phyloP scores from a whole-genome alignment of 306 rosid genomes.

The Benincasa hispida region DNA sequence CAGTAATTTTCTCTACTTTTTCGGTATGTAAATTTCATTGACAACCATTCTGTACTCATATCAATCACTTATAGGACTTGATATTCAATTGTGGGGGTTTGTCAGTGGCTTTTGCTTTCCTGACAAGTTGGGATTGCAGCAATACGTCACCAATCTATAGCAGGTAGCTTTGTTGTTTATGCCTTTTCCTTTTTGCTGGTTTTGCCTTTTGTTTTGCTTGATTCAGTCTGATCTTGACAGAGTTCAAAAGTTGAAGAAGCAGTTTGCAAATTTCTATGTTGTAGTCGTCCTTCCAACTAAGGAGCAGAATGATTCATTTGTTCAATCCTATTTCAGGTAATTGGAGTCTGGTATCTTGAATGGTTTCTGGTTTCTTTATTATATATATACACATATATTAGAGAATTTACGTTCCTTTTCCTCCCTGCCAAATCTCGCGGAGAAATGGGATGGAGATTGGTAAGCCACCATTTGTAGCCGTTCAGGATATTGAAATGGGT shows the following conservation, averaged over 20 bases:
- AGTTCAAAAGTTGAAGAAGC: conserved; percentile 50
- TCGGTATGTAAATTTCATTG: neutral
- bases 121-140: conserved; percentile 50
- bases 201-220: neutral
- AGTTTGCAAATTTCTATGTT: conserved; percentile 63
- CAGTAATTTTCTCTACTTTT: conserved; percentile 26
- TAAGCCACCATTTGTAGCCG: conserved; percentile 77
- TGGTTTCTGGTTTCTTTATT: neutral
- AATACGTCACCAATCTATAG: conserved; percentile 30
- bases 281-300: conserved; percentile 40
- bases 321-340: conserved; percentile 64
- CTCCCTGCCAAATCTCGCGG: neutral
- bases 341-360: conserved; percentile 14
- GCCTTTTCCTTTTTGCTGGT: neutral
- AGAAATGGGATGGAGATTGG: conserved; percentile 72
- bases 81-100: conserved; percentile 88
- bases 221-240: conserved; percentile 27
- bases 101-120: conserved; percentile 69
- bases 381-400: neutral
- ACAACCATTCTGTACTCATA: neutral
- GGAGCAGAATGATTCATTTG: conserved; percentile 56
- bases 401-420: neutral
- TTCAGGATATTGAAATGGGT: conserved; percentile 86
- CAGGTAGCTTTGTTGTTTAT: conserved; percentile 31
- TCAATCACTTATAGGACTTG: conserved; percentile 47